A percentile compares a stretch with the other conserved stretches of the same genome.
Evolutionary conservation across 73 alveolate species (phyloP).

Genomic region (Tetrahymena borealis): DNA sequence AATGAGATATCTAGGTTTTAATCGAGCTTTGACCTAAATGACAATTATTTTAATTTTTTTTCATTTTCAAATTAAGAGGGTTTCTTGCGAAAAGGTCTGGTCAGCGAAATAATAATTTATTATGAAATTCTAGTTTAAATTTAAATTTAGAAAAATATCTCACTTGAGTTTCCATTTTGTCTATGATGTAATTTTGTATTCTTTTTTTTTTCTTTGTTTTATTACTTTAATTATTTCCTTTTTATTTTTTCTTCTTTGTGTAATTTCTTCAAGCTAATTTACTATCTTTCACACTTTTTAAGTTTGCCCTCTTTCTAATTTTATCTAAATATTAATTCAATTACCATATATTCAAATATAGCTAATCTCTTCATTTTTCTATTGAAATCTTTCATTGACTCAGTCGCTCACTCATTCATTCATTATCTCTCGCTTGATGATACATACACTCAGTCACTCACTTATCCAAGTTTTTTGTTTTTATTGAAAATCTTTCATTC

Average conservation of each 20-base stretch:
- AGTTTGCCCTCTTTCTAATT: conserved; percentile 2
- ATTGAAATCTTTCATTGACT: background rate
- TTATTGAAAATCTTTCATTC: background rate
- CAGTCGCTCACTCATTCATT: background rate
- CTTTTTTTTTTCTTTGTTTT: background rate
- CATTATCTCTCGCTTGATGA: background rate
- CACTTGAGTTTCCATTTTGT: background rate
- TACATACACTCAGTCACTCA: background rate
- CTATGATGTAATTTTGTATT: background rate
- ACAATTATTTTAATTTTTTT: background rate
- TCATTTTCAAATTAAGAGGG: background rate
- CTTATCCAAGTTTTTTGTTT: background rate
- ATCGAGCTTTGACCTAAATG: background rate
- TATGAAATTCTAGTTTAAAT: background rate
- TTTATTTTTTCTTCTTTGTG: background rate
- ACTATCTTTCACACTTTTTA: conserved; percentile 1
- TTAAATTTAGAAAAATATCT: background rate
- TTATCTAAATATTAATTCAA: background rate
- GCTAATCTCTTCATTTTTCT: background rate
- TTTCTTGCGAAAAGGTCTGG: background rate
- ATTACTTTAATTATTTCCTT: background rate
- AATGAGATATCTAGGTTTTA: conserved; percentile 6
- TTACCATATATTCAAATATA: background rate
- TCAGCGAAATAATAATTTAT: background rate
- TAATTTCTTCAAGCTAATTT: background rate